These are phyloP conservation scores for Jacaranda mimosifolia DNA, from an alignment of 257 asterid species.

Conservation along the genomic window DNA sequence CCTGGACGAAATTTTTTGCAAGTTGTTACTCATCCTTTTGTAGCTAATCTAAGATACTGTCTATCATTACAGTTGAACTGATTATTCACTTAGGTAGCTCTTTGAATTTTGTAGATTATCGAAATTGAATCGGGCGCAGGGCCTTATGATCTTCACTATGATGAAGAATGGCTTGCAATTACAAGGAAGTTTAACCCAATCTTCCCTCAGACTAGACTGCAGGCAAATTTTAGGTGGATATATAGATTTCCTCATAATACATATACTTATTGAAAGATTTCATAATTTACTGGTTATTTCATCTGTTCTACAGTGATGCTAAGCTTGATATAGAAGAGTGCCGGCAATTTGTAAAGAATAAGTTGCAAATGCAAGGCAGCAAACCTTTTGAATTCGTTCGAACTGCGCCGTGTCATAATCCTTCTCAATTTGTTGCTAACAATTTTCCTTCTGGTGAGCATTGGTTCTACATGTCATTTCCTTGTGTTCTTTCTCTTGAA, in stretches of 20 bases:
- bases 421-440: constrained; percentile 50
- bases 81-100: constrained; percentile 33
- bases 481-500: not conserved
- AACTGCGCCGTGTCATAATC: constrained; percentile 74
- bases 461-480: constrained; percentile 8
- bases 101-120: constrained; percentile 56
- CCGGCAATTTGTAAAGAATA: constrained; percentile 63
- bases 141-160: constrained; percentile 82
- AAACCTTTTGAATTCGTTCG: constrained; percentile 75
- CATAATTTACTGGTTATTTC: constrained; percentile 23
- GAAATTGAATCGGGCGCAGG: constrained; percentile 86
- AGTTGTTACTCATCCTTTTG: constrained; percentile 49
- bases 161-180: constrained; percentile 98
- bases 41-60: constrained; percentile 26
- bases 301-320: constrained; percentile 60
- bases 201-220: constrained; percentile 68
- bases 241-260: constrained; percentile 22
- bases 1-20: constrained; percentile 76
- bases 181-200: constrained; percentile 75
- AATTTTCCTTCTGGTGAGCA: constrained; percentile 62
- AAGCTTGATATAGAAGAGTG: constrained; percentile 62
- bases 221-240: constrained; percentile 64
- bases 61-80: constrained; percentile 22
- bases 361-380: constrained; percentile 68
- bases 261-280: constrained; percentile 5